Evolutionary conservation across 2,329 filamentous ascomycete species (phyloP).

Genomic region (Furcasterigmium sp.): DNA sequence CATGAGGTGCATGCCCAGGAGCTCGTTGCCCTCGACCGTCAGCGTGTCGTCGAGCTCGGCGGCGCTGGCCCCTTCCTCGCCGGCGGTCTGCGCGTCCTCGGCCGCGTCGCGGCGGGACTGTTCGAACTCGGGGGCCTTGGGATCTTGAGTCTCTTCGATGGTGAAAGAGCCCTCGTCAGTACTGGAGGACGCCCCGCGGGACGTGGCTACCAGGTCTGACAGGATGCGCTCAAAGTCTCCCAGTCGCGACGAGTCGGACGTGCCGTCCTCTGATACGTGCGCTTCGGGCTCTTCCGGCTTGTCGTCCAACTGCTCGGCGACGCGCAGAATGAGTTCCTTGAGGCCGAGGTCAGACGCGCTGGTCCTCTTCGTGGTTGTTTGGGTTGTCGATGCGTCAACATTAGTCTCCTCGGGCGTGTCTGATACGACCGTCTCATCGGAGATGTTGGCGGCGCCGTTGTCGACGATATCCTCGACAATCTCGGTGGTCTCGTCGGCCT

Average conservation of each 20-base stretch:
- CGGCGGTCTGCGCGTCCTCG: not conserved
- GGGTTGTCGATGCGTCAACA: constrained; percentile 6
- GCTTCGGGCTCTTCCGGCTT: constrained; percentile 16
- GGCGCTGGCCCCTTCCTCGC: not conserved
- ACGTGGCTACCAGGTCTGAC: constrained; percentile 35
- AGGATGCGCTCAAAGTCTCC: constrained; percentile 47
- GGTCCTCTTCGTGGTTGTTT: not conserved
- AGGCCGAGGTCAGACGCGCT: constrained; percentile 18
- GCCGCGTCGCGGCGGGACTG: not conserved
- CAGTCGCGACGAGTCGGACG: constrained; percentile 30
- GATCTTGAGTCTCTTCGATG: constrained; percentile 4
- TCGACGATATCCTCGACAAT: too few relatives aligned
- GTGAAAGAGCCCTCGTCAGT: not conserved
- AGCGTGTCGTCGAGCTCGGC: not conserved
- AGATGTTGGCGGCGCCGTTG: too few relatives aligned
- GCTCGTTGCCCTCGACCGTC: constrained; percentile 18
- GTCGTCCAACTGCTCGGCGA: constrained; percentile 41
- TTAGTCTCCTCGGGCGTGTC: constrained; percentile 5
- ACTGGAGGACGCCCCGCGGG: too few relatives aligned
- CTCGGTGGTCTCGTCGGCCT: too few relatives aligned
- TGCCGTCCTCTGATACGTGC: constrained; percentile 15
- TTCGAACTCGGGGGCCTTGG: not conserved
- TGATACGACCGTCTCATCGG: too few relatives aligned
- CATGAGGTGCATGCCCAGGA: constrained; percentile 68
- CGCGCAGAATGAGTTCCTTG: constrained; percentile 46